A percentile compares a stretch with the other conserved stretches of the same genome.
These are phyloP conservation scores for Blastocystis sp. DNA, from an alignment of 352 stramenopile species.

Conservation along the genomic window DNA sequence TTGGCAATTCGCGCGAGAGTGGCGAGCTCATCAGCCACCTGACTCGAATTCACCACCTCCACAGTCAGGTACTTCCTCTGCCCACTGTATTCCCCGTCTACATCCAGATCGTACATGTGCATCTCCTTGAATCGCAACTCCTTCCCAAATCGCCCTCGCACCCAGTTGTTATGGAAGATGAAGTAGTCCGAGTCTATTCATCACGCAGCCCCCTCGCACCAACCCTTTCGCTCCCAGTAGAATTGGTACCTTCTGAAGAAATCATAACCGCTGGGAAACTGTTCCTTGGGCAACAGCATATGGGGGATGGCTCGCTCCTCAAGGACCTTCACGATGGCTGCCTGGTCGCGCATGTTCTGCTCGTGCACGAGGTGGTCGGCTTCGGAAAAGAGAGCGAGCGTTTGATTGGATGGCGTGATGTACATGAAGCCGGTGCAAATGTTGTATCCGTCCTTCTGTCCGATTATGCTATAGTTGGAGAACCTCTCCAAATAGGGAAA, in stretches of 20 bases:
- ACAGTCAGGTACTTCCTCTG: not conserved
- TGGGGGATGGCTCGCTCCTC: not conserved
- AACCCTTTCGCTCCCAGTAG: slow-evolving; percentile 5
- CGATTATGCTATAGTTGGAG: not conserved
- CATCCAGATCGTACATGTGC: not conserved
- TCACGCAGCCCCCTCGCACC: not conserved
- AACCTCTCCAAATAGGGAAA: not conserved
- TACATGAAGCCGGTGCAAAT: not conserved
- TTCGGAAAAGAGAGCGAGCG: not conserved
- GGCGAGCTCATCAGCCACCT: not conserved
- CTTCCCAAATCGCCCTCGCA: not conserved
- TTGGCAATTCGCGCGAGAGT: not conserved
- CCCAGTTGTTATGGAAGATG: slow-evolving; percentile 19
- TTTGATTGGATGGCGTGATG: not conserved
- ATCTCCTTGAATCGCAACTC: slow-evolving; percentile 12
- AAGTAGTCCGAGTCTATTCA: not conserved
- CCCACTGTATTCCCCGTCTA: not conserved
- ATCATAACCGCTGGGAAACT: not conserved
- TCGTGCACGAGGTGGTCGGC: not conserved
- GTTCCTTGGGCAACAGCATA: not conserved
- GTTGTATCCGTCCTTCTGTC: not conserved
- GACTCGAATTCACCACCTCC: not conserved
- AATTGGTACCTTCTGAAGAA: not conserved
- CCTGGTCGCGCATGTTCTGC: not conserved
- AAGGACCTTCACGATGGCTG: not conserved